Evolutionary conservation across 2,329 filamentous ascomycete genomes (phyloP).

Genomic region (Nigrospora sphaerica): DNA sequence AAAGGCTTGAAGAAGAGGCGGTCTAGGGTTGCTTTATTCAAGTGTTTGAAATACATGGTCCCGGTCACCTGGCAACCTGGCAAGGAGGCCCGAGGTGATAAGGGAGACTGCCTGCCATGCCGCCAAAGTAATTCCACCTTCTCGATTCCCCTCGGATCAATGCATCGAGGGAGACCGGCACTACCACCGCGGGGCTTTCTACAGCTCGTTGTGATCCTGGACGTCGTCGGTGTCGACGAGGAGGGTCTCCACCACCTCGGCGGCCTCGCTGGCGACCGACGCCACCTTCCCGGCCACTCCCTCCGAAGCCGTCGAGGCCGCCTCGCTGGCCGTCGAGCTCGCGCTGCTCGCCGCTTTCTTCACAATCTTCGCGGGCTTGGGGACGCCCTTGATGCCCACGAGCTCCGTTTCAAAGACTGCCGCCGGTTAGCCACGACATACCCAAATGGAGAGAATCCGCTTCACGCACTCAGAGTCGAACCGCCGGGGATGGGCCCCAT

Average conservation of each 20-base stretch:
- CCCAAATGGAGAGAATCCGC: background rate
- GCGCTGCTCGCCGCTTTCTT: constrained; percentile 23
- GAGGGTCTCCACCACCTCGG: constrained; percentile 44
- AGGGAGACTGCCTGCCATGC: too few relatives aligned
- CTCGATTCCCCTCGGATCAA: too few relatives aligned
- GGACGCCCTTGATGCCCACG: constrained; percentile 72
- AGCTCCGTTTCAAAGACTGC: constrained; percentile 88
- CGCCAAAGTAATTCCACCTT: too few relatives aligned
- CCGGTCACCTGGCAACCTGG: too few relatives aligned
- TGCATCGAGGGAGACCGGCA: too few relatives aligned
- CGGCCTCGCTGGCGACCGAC: constrained; percentile 37
- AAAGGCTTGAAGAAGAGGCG: too few relatives aligned
- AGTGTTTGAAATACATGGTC: too few relatives aligned
- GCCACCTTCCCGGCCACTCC: constrained; percentile 33
- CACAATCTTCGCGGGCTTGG: constrained; percentile 38
- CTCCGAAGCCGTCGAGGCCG: constrained; percentile 12
- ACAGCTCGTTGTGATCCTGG: constrained; percentile 56
- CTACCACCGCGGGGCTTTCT: constrained; percentile 7
- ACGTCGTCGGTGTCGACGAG: constrained; percentile 47
- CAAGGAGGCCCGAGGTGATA: too few relatives aligned
- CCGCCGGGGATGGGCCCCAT: constrained; percentile 80
- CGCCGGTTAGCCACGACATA: background rate
- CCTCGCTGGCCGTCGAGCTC: constrained; percentile 13
- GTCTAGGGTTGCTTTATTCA: too few relatives aligned
- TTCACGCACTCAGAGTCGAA: constrained; percentile 61